Percentiles rank a stretch among this genome's conserved stretches.
phyloP scores from a whole-genome alignment of 441 rosid genomes.

The Bocquillonia castaneifolia region DNA sequence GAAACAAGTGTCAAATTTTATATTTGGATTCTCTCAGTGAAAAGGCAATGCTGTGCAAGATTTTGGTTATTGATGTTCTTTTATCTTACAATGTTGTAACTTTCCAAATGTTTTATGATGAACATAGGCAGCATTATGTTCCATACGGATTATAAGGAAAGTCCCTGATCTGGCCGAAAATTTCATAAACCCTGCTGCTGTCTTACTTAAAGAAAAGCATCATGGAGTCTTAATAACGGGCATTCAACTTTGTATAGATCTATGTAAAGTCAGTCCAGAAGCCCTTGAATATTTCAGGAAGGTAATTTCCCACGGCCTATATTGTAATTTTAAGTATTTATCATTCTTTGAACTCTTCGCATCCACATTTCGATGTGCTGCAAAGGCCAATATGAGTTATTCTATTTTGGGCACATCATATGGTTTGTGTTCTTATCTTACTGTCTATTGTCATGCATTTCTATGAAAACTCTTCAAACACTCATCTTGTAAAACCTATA shows the following conservation, averaged over 20 bases:
- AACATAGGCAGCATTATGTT: slow-evolving; percentile 88
- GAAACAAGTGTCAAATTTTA: not conserved
- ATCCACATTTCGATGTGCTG: not conserved
- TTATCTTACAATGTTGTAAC: slow-evolving; percentile 19
- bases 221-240: slow-evolving; percentile 96
- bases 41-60: not conserved
- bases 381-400: slow-evolving; percentile 3
- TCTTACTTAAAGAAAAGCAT: slow-evolving; percentile 94
- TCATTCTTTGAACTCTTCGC: not conserved
- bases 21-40: not conserved
- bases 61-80: slow-evolving; percentile 6
- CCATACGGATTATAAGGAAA: slow-evolving; percentile 88
- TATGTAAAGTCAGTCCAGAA: slow-evolving; percentile 80
- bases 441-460: slow-evolving; percentile 4
- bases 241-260: slow-evolving; percentile 89
- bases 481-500: slow-evolving; percentile 3
- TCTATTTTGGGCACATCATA: not conserved
- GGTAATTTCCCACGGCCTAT: slow-evolving; percentile 42
- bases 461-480: not conserved
- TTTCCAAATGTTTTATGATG: slow-evolving; percentile 22
- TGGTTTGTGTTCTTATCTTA: slow-evolving; percentile 4
- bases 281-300: slow-evolving; percentile 82
- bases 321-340: slow-evolving; percentile 13
- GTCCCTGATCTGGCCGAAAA: slow-evolving; percentile 98
- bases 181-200: slow-evolving; percentile 79